Conservation (phyloP, 805 yeast genomes). For the Ogataea populi-albae region DNA sequence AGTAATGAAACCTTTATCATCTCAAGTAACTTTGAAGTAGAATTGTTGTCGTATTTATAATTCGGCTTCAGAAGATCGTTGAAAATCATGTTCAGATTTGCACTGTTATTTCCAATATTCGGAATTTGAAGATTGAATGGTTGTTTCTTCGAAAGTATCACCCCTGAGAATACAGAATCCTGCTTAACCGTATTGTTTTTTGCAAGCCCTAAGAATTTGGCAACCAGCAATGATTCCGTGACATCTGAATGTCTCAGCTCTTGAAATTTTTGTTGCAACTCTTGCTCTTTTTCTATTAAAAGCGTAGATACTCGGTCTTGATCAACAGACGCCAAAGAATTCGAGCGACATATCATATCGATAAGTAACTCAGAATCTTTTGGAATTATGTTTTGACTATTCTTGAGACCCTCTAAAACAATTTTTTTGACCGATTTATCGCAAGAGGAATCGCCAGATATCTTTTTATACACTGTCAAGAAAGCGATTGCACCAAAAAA, state of each 20-base stretch:
- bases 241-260: neutral
- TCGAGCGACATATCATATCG: neutral
- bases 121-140: neutral
- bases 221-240: neutral
- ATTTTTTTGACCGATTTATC: neutral
- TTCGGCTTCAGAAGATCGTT: neutral
- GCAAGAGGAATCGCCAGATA: neutral
- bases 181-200: constrained; percentile 1
- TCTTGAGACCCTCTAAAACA: no score
- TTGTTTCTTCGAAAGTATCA: neutral
- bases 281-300: neutral
- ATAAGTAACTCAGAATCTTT: neutral
- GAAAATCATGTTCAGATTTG: neutral
- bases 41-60: neutral
- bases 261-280: neutral
- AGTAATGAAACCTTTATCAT: neutral
- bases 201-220: constrained; percentile 1
- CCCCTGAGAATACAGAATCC: constrained; percentile 1
- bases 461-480: neutral
- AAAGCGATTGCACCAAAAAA: constrained; percentile 1
- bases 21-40: neutral
- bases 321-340: neutral
- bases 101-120: no score
- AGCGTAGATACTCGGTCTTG: neutral
- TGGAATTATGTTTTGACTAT: neutral